Conservation (phyloP, 1,284 basidiomycete genomes). For the Phellopilus nigrolimitatus region DNA sequence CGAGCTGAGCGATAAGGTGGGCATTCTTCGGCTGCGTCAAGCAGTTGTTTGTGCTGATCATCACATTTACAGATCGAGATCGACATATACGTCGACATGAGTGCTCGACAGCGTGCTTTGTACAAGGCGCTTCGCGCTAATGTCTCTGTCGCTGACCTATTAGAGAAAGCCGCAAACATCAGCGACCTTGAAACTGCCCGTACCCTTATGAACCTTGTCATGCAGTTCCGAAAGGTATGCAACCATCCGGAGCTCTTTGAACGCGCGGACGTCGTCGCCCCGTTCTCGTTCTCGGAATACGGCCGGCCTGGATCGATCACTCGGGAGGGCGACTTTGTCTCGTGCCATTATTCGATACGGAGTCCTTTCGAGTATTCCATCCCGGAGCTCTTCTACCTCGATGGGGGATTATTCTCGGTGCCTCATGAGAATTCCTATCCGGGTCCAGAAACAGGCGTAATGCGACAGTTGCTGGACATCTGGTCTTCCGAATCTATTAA, state of each 20-base stretch:
- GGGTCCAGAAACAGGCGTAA: constrained; percentile 55
- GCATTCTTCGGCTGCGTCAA: too few species aligned
- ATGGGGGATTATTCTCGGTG: constrained; percentile 71
- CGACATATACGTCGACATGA: constrained; percentile 93
- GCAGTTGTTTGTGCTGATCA: too few species aligned
- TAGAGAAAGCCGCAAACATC: constrained; percentile 88
- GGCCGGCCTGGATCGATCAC: constrained; percentile 77
- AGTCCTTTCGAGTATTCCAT: constrained; percentile 82
- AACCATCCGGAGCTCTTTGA: constrained; percentile 99
- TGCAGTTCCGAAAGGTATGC: constrained; percentile 99
- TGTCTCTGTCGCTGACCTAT: constrained; percentile 91
- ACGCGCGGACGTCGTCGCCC: constrained; percentile 91
- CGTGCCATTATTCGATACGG: constrained; percentile 79
- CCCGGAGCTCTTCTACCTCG: constrained; percentile 75
- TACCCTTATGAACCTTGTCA: constrained; percentile 98
- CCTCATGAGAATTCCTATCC: constrained; percentile 56
- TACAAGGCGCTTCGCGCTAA: constrained; percentile 90
- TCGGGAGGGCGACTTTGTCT: constrained; percentile 83
- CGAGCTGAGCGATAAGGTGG: constrained; percentile 97
- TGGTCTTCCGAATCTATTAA: constrained; percentile 86
- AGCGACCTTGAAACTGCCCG: constrained; percentile 88
- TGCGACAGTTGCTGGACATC: constrained; percentile 82
- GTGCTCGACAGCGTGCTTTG: constrained; percentile 88
- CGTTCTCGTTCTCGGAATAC: constrained; percentile 85
- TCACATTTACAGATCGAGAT: constrained; percentile 88